Base-by-base conservation (phyloP, 192 early-diverging fungal species). In the Oehlia diaphana region DNA sequence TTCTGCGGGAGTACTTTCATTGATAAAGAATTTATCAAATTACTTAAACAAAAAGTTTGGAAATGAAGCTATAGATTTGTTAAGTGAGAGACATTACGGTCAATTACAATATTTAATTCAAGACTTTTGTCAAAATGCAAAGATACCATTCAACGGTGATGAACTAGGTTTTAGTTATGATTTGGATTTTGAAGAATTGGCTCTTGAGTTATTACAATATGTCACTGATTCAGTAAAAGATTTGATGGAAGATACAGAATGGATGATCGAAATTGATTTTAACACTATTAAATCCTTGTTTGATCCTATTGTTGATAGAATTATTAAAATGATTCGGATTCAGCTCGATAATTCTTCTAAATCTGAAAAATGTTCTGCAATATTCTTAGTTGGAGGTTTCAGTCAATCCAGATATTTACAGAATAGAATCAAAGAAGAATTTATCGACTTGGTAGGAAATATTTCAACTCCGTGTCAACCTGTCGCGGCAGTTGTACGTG, bases 311-410 rank as follows among this genome's bases (percentile, higher is more conserved):
- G 78, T 90, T 35, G 72, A 86, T 39, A 85, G 88, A 83, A 86
- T 90, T 3, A 37, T 90, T 7, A 77, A 80, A 26, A 69, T 90
- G 76, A 87, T 88, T 63, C 86, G 88, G 70, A 83, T 87, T 28
- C 87, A 88, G 44, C 62, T 90, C 7, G 76, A 84, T 28, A 83
- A 87, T 69, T 82, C n/a, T n/a, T n/a, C 31, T 31, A 31, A 31
- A 2, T 31, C 42, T 2, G 72, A 82, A 35, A 70, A 76, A 9
- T 78, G 87, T 23, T 83, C 86, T n/a, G 87, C 89, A n/a, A 84
- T 90, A 39, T 86, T 90, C 44, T 63, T 90, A 50, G 87, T 88
- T 21, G 89, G 89, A 79, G 89, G 89, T 1, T 90, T 90, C 77
- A 83, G 89, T n/a, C 82, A 84, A 1, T 88, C 87, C 7, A 85